These are phyloP conservation scores for Lipomyces lipofer DNA, from an alignment of 805 yeast genomes.

Conservation along the genomic window DNA sequence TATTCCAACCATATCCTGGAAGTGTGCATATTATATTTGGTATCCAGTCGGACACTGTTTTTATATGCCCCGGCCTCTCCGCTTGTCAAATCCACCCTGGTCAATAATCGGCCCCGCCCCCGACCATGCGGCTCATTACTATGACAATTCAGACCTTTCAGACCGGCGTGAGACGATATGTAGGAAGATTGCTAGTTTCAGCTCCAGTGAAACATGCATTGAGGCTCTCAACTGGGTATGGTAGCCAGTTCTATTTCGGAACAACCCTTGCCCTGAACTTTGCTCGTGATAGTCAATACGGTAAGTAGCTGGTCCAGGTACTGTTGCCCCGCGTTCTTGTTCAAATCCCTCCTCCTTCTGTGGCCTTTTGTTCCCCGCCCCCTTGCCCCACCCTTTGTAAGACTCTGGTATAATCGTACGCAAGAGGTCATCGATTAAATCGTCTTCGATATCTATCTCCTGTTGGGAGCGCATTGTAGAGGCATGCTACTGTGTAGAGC, in stretches of 20 bases:
- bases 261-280: no score
- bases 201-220: neutral
- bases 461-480: neutral
- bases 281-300: no score
- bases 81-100: no score
- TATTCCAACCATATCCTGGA: neutral
- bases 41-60: no score
- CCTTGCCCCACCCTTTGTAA: neutral
- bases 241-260: neutral
- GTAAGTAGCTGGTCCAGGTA: neutral
- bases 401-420: neutral
- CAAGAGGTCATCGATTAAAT: neutral
- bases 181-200: neutral
- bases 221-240: neutral
- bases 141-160: no score
- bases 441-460: neutral
- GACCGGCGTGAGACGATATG: slow-evolving; percentile 1
- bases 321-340: slow-evolving; percentile 2
- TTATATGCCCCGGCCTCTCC: no score
- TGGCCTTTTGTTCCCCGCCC: neutral
- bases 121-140: no score
- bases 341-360: neutral
- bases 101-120: no score
- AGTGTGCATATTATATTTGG: no score
- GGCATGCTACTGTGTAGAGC: neutral